phyloP scores from a whole-genome alignment of 1,139 yeast genomes.

The Suhomyces kunorum region DNA sequence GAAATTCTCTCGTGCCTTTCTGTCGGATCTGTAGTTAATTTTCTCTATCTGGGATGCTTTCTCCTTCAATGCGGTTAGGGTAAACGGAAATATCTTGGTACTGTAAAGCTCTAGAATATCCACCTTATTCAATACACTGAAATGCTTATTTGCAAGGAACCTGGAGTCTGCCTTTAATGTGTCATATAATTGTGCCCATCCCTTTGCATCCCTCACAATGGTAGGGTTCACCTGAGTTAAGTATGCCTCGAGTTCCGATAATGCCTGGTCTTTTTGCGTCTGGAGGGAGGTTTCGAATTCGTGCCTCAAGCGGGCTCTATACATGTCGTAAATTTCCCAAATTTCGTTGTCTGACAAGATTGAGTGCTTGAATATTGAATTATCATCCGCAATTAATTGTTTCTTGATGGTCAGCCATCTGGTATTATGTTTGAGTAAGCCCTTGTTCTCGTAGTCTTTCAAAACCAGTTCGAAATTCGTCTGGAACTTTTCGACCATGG shows the following conservation, averaged over 20 bases:
- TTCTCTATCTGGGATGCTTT: slow-evolving; percentile 38
- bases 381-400: slow-evolving; percentile 54
- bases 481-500: slow-evolving; percentile 56
- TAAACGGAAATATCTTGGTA: slow-evolving; percentile 45
- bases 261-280: slow-evolving; percentile 48
- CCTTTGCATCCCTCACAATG: slow-evolving; percentile 30
- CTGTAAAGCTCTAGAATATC: slow-evolving; percentile 64
- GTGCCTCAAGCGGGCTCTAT: slow-evolving; percentile 41
- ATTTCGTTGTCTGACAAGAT: slow-evolving; percentile 61
- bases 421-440: slow-evolving; percentile 55
- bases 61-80: slow-evolving; percentile 35
- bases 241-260: slow-evolving; percentile 53
- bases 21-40: slow-evolving; percentile 54
- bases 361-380: slow-evolving; percentile 64
- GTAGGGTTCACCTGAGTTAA: slow-evolving; percentile 37
- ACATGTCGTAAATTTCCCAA: slow-evolving; percentile 52
- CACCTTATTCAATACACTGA: slow-evolving; percentile 49
- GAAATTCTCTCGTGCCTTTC: slow-evolving; percentile 66
- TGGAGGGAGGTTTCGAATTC: slow-evolving; percentile 36
- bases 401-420: slow-evolving; percentile 64
- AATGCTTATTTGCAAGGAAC: slow-evolving; percentile 60
- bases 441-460: slow-evolving; percentile 29
- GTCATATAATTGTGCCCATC: slow-evolving; percentile 50
- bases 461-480: slow-evolving; percentile 55
- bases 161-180: slow-evolving; percentile 49